phyloP scores from a whole-genome alignment of 2,329 filamentous ascomycete genomes.

The Stromatinia cepivora region DNA sequence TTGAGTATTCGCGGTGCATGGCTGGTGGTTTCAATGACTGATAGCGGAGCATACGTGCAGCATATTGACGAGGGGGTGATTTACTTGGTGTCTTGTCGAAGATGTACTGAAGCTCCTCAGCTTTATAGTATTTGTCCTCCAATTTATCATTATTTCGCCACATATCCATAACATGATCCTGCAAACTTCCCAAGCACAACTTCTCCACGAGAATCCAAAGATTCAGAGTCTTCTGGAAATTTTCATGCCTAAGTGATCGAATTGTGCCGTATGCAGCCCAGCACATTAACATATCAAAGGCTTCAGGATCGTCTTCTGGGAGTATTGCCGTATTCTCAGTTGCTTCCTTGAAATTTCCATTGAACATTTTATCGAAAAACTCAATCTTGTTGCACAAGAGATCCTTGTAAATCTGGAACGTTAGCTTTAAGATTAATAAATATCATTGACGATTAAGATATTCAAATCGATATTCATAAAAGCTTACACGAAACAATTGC shows the following conservation, averaged over 20 bases:
- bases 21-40: background rate
- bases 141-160: background rate
- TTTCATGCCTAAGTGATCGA: background rate
- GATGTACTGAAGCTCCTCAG: background rate
- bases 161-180: constrained; percentile 10
- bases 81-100: background rate
- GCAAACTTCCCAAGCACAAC: background rate
- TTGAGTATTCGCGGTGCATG: background rate
- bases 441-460: background rate
- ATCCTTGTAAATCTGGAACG: constrained; percentile 9
- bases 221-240: background rate
- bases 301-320: constrained; percentile 24
- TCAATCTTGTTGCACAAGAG: constrained; percentile 26
- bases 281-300: constrained; percentile 24
- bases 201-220: constrained; percentile 18
- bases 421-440: background rate
- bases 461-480: background rate
- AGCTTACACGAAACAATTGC: constrained; percentile 14
- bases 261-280: constrained; percentile 21
- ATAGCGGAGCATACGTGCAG: background rate
- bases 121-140: background rate
- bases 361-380: constrained; percentile 30
- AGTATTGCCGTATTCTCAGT: constrained; percentile 3
- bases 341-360: constrained; percentile 23
- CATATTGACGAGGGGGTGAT: background rate